A percentile compares a stretch with the other conserved stretches of the same genome.
Conservation (phyloP, 148 eudicot genomes). For the Chenopodium formosanum region DNA sequence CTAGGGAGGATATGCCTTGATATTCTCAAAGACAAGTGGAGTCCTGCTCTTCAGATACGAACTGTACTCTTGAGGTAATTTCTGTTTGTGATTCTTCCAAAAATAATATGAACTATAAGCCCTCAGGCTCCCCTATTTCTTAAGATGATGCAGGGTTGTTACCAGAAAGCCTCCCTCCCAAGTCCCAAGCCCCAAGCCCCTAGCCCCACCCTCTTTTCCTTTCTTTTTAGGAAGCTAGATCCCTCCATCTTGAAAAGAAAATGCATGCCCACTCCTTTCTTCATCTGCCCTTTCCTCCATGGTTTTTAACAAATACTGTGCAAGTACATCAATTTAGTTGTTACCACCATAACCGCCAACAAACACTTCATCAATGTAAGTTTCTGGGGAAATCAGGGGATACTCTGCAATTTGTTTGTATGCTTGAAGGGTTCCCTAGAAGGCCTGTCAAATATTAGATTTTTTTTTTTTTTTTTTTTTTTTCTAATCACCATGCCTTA, state of each 20-base stretch:
- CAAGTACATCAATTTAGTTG: background rate
- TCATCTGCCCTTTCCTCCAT: background rate
- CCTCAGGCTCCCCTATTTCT: background rate
- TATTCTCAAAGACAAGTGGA: slow-evolving; percentile 98
- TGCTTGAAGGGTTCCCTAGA: background rate
- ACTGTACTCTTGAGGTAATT: slow-evolving; percentile 89
- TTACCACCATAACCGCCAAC: background rate
- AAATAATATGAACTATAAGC: background rate
- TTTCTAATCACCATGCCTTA: background rate
- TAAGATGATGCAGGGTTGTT: background rate
- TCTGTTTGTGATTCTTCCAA: background rate
- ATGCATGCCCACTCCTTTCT: background rate
- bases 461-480: background rate
- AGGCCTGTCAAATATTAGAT: background rate
- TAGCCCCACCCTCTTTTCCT: background rate
- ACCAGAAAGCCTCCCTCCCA: background rate
- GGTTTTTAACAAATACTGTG: background rate
- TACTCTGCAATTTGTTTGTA: background rate
- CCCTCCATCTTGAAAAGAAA: background rate
- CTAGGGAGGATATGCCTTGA: slow-evolving; percentile 99
- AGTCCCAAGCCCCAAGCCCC: background rate
- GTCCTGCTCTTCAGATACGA: slow-evolving; percentile 99
- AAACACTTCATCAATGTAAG: background rate
- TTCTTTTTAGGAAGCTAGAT: background rate
- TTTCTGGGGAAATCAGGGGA: background rate